phyloP scores from a whole-genome alignment of 1,284 basidiomycete species.

The Trichosporon coremiiforme region DNA sequence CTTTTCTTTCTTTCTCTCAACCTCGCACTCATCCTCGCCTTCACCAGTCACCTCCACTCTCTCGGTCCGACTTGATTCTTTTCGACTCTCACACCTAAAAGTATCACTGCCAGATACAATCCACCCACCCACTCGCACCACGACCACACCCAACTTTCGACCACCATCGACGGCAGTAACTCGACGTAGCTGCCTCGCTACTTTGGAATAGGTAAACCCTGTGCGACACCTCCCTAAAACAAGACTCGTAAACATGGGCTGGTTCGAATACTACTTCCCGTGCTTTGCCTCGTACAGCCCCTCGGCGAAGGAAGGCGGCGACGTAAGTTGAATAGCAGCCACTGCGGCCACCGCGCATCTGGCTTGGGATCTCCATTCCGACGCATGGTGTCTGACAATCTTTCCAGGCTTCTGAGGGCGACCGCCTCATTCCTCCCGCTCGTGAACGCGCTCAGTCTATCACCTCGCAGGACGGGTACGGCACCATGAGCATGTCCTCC shows the following conservation, averaged over 20 bases:
- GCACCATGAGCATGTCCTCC: conserved; percentile 27
- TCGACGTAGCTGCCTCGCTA: background rate
- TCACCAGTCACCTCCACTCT: conserved; percentile 10
- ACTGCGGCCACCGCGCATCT: conserved; percentile 14
- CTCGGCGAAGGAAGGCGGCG: conserved; percentile 7
- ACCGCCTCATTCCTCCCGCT: conserved; percentile 24
- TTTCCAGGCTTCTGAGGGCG: conserved; percentile 19
- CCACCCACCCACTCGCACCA: background rate
- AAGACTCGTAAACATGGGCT: conserved; percentile 23
- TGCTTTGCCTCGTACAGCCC: conserved; percentile 15
- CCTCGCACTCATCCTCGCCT: background rate
- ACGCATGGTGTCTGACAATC: conserved; percentile 12
- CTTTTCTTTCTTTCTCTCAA: background rate
- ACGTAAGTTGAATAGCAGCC: background rate
- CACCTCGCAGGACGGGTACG: conserved; percentile 26
- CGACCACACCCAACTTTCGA: conserved; percentile 4
- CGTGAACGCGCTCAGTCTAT: conserved; percentile 23
- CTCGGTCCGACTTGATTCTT: background rate
- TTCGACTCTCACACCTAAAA: background rate
- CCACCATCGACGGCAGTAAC: conserved; percentile 10
- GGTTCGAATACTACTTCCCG: conserved; percentile 21
- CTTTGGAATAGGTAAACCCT: background rate
- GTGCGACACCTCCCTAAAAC: background rate
- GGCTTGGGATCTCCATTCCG: background rate
- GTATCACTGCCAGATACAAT: background rate